A percentile compares a stretch with the other conserved stretches of the same genome.
These are phyloP conservation scores for Antrodiella citrinella DNA, from an alignment of 768 basidiomycete genomes.

Conservation along the genomic window DNA sequence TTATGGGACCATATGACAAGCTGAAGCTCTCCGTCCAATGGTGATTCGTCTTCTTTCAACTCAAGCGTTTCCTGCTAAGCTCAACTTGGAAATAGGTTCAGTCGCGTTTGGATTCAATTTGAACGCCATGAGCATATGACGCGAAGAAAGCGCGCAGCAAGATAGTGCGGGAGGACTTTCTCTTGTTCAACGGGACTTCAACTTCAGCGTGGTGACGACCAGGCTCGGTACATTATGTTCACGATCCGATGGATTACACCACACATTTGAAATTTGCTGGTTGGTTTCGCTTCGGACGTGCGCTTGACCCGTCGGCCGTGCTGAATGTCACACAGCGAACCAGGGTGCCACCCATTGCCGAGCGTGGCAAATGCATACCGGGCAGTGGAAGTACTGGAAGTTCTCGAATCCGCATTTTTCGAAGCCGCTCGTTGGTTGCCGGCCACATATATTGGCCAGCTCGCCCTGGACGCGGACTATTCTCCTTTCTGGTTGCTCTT, in stretches of 20 bases:
- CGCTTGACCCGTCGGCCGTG: too few species aligned
- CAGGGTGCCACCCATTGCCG: too few species aligned
- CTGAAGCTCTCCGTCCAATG: too few species aligned
- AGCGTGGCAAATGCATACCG: too few species aligned
- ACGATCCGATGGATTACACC: neutral
- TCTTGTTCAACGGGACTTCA: neutral
- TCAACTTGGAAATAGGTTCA: neutral
- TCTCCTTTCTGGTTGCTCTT: neutral
- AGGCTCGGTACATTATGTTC: neutral
- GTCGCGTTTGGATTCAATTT: neutral
- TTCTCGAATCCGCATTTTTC: neutral
- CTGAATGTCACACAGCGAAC: too few species aligned
- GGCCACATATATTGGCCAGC: neutral
- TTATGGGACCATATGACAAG: too few species aligned
- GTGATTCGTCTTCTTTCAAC: too few species aligned
- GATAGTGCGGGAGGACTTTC: neutral
- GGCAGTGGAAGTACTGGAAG: too few species aligned
- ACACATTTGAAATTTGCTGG: neutral
- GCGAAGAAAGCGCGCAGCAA: neutral
- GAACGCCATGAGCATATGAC: neutral
- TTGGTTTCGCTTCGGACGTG: too few species aligned
- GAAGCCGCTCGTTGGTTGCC: neutral
- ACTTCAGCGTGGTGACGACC: neutral
- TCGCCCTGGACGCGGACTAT: neutral
- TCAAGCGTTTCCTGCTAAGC: neutral